These are phyloP conservation scores for Nicotiana noctiflora DNA, from an alignment of 257 asterid species.

Conservation along the genomic window DNA sequence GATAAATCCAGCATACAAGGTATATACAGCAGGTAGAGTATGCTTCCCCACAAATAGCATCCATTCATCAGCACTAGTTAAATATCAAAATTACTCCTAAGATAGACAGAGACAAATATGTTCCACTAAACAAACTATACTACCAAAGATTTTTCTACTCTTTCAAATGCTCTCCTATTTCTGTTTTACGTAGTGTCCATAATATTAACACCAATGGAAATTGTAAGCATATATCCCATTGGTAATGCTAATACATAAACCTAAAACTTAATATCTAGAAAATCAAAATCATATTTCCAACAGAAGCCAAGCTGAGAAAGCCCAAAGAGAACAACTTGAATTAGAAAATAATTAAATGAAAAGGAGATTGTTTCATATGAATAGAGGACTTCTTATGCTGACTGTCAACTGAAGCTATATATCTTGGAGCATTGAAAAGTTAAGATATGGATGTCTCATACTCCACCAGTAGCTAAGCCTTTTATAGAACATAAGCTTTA, in stretches of 20 bases:
- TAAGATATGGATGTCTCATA: background rate
- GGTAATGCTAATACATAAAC: too few relatives aligned
- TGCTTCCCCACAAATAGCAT: background rate
- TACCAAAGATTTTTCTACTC: too few relatives aligned
- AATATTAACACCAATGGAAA: too few relatives aligned
- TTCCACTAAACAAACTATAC: too few relatives aligned
- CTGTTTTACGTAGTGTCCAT: too few relatives aligned
- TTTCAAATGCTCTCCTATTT: too few relatives aligned
- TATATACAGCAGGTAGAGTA: background rate
- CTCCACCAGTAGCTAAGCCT: background rate
- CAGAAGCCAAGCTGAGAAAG: background rate
- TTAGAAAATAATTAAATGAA: background rate
- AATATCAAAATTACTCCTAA: too few relatives aligned
- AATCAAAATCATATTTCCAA: too few relatives aligned
- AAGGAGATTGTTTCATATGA: background rate
- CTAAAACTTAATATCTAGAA: too few relatives aligned
- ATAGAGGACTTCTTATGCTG: background rate
- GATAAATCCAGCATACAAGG: background rate
- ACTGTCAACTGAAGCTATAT: background rate
- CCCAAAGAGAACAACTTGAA: background rate
- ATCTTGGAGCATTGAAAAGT: background rate
- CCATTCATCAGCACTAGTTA: background rate
- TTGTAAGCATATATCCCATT: too few relatives aligned
- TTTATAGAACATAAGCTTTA: background rate
- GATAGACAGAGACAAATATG: too few relatives aligned